These are phyloP conservation scores for Solanum etuberosum DNA, from an alignment of 257 asterid species.

Conservation along the genomic window DNA sequence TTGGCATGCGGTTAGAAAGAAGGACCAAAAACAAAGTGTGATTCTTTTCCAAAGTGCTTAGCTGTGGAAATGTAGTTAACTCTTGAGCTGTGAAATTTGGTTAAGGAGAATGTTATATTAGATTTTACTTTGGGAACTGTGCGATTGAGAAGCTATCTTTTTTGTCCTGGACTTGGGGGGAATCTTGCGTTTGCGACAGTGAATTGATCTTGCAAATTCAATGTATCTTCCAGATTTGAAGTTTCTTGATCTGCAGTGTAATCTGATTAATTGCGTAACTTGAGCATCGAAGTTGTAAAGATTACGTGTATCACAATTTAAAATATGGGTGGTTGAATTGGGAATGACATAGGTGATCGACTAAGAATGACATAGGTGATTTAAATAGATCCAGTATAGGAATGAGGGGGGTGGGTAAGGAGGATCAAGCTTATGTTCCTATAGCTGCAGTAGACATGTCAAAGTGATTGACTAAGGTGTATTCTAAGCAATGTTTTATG, in stretches of 20 bases:
- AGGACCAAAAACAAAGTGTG: neutral
- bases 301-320: neutral
- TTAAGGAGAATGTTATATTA: neutral
- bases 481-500: neutral
- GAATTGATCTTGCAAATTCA: neutral
- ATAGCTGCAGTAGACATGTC: neutral
- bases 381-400: neutral
- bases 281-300: neutral
- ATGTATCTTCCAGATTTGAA: neutral
- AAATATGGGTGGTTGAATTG: neutral
- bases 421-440: neutral
- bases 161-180: neutral
- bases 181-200: neutral
- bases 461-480: neutral
- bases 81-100: neutral
- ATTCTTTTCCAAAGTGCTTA: neutral
- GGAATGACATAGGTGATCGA: neutral
- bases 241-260: neutral
- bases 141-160: neutral
- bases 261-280: neutral
- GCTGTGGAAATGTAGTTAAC: neutral
- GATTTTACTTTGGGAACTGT: neutral
- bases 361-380: neutral
- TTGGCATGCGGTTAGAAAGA: neutral
- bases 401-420: neutral